Evolutionary conservation across 768 basidiomycete genomes (phyloP).

Genomic region (Leccinellum rugosiceps): DNA sequence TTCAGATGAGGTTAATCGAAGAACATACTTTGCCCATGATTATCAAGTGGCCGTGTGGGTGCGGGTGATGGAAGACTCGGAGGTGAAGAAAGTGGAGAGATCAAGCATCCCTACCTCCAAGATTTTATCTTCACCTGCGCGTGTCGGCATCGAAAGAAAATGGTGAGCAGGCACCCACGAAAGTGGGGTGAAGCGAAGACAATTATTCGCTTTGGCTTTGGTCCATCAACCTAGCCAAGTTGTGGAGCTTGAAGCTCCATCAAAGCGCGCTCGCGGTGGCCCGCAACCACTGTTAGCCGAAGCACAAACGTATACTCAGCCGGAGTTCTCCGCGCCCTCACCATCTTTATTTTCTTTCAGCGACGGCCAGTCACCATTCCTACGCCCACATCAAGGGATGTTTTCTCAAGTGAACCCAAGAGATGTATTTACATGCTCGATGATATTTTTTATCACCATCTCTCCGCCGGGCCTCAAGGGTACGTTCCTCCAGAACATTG

Average conservation of each 20-base stretch:
- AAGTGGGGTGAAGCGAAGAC: background rate
- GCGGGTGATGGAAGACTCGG: no score
- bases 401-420: no score
- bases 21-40: background rate
- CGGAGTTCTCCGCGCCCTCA: no score
- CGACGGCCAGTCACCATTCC: no score
- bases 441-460: no score
- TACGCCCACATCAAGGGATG: no score
- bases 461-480: background rate
- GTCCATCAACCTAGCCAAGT: background rate
- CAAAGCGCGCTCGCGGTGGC: no score
- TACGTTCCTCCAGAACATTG: background rate
- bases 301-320: no score
- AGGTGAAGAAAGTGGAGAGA: background rate
- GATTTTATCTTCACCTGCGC: background rate
- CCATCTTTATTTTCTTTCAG: no score
- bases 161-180: background rate
- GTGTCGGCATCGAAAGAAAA: background rate
- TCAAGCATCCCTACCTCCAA: background rate
- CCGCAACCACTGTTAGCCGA: no score
- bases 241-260: no score
- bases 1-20: background rate
- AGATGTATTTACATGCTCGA: no score
- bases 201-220: background rate
- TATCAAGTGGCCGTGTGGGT: background rate